These are phyloP conservation scores for Ceratocystis variospora DNA, from an alignment of 2,329 filamentous ascomycete genomes.

Conservation along the genomic window DNA sequence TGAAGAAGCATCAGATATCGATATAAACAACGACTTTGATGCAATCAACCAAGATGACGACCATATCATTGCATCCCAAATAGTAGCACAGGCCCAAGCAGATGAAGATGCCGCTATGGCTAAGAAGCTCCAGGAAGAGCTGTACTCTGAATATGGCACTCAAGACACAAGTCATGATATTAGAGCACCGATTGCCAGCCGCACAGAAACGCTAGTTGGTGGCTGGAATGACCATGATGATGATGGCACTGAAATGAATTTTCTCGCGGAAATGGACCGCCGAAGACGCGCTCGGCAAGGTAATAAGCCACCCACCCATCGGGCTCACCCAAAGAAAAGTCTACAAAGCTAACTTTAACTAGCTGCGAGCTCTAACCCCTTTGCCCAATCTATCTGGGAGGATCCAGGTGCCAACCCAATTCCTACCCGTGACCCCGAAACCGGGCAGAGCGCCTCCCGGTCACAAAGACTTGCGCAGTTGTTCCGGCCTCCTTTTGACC, in stretches of 20 bases:
- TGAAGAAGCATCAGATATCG: slow-evolving; percentile 21
- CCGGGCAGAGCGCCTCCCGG: slow-evolving; percentile 36
- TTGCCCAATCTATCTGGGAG: slow-evolving; percentile 31
- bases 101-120: slow-evolving; percentile 94
- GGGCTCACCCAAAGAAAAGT: neutral
- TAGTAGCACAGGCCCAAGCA: slow-evolving; percentile 41
- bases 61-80: slow-evolving; percentile 29
- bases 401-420: slow-evolving; percentile 20
- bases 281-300: slow-evolving; percentile 14
- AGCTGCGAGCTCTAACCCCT: slow-evolving; percentile 25
- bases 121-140: slow-evolving; percentile 76
- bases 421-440: slow-evolving; percentile 15
- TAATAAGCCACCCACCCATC: neutral
- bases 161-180: slow-evolving; percentile 45
- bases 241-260: neutral
- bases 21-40: slow-evolving; percentile 25
- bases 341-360: neutral
- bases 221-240: slow-evolving; percentile 10
- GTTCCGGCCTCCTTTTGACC: slow-evolving; percentile 80
- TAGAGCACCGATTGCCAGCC: slow-evolving; percentile 78
- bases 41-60: slow-evolving; percentile 26
- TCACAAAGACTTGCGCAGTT: slow-evolving; percentile 74
- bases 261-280: slow-evolving; percentile 13
- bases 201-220: slow-evolving; percentile 80
- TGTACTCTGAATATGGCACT: slow-evolving; percentile 49